Evolutionary conservation across 192 early-diverging fungal species (phyloP).

Genomic region (Irineochytrium annulatum): DNA sequence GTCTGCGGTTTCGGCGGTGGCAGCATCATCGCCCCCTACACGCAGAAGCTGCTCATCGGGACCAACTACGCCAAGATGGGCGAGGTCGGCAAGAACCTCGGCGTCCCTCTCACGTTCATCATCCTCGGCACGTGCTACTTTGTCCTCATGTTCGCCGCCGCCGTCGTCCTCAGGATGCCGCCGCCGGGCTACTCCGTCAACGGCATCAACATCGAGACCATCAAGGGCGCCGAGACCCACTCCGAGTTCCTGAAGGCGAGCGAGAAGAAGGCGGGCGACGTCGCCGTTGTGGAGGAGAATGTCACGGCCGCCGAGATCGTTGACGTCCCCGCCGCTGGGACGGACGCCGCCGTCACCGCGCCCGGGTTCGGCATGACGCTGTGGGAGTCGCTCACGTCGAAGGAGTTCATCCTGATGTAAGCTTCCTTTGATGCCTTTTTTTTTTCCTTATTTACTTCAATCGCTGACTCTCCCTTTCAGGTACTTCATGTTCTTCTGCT

Average conservation of each 20-base stretch:
- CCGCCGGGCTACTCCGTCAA: conserved; percentile 59
- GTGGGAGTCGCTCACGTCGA: conserved; percentile 16
- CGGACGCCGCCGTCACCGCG: not conserved
- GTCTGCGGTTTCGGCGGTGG: conserved; percentile 77
- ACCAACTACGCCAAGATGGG: conserved; percentile 26
- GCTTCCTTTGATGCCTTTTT: no score
- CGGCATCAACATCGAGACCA: conserved; percentile 52
- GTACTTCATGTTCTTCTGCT: conserved; percentile 14
- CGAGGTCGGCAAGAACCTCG: conserved; percentile 26
- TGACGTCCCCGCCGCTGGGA: not conserved
- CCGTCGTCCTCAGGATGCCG: conserved; percentile 35
- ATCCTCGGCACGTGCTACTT: conserved; percentile 61
- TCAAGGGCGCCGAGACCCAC: conserved; percentile 30
- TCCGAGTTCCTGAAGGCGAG: not conserved
- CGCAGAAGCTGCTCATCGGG: conserved; percentile 51
- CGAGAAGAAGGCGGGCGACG: not conserved
- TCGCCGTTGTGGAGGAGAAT: not conserved
- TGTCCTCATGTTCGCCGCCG: conserved; percentile 42
- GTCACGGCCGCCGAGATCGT: not conserved
- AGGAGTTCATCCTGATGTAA: conserved; percentile 24
- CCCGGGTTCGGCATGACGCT: conserved; percentile 23
- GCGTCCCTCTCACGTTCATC: conserved; percentile 62
- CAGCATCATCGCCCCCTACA: conserved; percentile 62
- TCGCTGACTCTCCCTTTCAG: no score
- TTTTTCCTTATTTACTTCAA: no score